Evolutionary conservation across 2,329 filamentous ascomycete genomes (phyloP), one percentile per base, ranked within the genome.

Genomic region (Ceratocystis destructans): DNA sequence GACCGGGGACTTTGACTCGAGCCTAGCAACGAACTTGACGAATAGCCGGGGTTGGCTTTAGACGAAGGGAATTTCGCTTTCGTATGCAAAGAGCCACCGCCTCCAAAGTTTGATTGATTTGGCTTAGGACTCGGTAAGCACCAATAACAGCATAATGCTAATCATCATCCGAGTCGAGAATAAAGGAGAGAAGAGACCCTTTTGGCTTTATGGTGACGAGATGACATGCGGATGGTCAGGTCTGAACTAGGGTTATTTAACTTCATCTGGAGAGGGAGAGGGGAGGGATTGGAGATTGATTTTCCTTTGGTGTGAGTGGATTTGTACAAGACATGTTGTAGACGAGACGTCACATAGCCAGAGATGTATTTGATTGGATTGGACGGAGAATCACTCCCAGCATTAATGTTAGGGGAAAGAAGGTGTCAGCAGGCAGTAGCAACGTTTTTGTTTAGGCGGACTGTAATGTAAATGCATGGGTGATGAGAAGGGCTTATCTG

Each of bases 41-140:
- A 59, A 59, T 33, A 37, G 28, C 55, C 28, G 55, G 55, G 55
- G 55, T 59, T 59, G 55, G 55, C 12, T 59, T 59, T 59, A 59
- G 55, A 37, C 28, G 55, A 59, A 59, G 55, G 55, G 33, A 59
- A 37, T 37, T 59, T 59, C 33, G 28, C 28, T 59, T 59, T 59
- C 28, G 55, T 37, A 37, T 59, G 55, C 31, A 28, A 37, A 59
- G 55, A 59, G 55, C 55, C 55, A 59, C 55, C 55, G 55, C 28
- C 55, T 59, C 55, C 5, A 28, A 59, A 59, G 55, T 59, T 59
- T 59, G 55, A 59, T 59, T 59, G 31, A 33, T 33, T 53, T 57
- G 22, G 55, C 17, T 50, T 28, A 25, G 17, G 22, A 57, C 55
- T 59, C 55, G 55, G 17, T 7, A 59, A 59, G 31, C 28, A 59